Conservation (phyloP, 2,329 filamentous ascomycete species). For the Clonostachys rhizophaga region DNA sequence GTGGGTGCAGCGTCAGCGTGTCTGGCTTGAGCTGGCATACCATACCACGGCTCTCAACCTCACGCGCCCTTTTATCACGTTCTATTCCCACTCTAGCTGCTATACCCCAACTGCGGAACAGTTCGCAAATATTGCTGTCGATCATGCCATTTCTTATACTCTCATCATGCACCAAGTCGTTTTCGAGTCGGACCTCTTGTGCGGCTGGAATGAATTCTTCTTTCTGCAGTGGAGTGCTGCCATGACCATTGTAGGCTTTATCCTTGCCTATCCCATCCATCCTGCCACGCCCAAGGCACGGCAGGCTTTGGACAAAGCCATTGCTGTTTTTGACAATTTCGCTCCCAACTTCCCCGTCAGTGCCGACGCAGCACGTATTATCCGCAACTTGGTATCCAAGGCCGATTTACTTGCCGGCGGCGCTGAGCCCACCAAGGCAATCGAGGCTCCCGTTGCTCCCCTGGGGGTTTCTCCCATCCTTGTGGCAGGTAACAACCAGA, state of each 20-base stretch:
- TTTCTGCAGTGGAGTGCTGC: conserved; percentile 19
- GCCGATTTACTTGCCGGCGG: conserved; percentile 9
- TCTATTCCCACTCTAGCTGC: conserved; percentile 9
- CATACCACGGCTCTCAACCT: conserved; percentile 30
- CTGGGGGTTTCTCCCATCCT: too few relatives aligned
- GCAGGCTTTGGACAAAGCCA: conserved; percentile 24
- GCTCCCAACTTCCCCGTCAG: conserved; percentile 33
- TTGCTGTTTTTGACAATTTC: conserved; percentile 26
- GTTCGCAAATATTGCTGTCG: conserved; percentile 13
- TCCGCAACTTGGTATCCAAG: conserved; percentile 12
- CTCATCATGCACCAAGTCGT: conserved; percentile 17
- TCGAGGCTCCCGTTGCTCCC: too few relatives aligned
- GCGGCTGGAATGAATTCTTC: conserved; percentile 16
- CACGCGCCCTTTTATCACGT: conserved; percentile 31
- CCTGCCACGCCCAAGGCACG: conserved; percentile 10
- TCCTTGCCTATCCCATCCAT: conserved; percentile 19
- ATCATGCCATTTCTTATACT: conserved; percentile 16
- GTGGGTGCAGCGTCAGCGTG: conserved; percentile 34
- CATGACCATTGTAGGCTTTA: conserved; percentile 23
- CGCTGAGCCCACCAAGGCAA: too few relatives aligned
- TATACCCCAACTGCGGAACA: conserved; percentile 12
- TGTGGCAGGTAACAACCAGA: too few relatives aligned
- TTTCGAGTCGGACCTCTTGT: conserved; percentile 15
- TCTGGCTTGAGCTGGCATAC: conserved; percentile 35
- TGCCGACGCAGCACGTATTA: conserved; percentile 29